Percentiles rank a stretch among this genome's conserved stretches.
Conservation (phyloP, 768 basidiomycete genomes). For the Polyporus arcularius region DNA sequence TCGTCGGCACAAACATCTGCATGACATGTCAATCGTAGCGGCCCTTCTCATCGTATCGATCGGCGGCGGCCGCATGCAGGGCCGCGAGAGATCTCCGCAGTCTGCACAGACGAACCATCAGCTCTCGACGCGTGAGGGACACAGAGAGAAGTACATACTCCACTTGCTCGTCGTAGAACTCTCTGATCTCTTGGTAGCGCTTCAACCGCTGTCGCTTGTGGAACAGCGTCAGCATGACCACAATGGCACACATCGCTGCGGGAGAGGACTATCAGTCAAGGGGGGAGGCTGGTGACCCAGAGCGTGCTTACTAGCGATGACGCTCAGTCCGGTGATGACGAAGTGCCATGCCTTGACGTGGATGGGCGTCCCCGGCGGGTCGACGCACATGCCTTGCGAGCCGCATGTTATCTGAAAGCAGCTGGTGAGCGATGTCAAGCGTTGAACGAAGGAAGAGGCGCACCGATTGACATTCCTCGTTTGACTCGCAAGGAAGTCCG, state of each 20-base stretch:
- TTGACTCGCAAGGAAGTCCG: conserved; percentile 45
- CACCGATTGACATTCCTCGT: conserved; percentile 56
- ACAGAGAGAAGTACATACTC: conserved; percentile 20
- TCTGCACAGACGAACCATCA: background rate
- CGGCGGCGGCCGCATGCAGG: conserved; percentile 18
- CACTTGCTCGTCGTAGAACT: conserved; percentile 53
- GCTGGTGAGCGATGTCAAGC: background rate
- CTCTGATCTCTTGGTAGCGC: conserved; percentile 42
- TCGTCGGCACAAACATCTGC: too few relatives aligned
- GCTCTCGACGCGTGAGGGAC: background rate
- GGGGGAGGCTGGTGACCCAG: background rate
- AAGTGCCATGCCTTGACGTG: conserved; percentile 48
- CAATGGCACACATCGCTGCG: conserved; percentile 40
- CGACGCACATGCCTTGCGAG: conserved; percentile 27
- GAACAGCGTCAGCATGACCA: conserved; percentile 39
- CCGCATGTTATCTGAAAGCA: conserved; percentile 34
- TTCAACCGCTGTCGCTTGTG: conserved; percentile 43
- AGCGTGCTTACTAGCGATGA: conserved; percentile 38
- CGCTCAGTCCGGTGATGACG: conserved; percentile 37
- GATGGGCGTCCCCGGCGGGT: conserved; percentile 40
- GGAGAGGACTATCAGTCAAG: background rate
- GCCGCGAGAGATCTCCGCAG: conserved; percentile 18
- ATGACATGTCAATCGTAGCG: background rate
- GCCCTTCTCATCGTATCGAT: conserved; percentile 7
- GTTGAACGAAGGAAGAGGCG: conserved; percentile 11